Percentiles rank a stretch among this genome's conserved stretches.
Evolutionary conservation across 208 protist species (phyloP).

Genomic region (Blastocrithidia nonstop): DNA sequence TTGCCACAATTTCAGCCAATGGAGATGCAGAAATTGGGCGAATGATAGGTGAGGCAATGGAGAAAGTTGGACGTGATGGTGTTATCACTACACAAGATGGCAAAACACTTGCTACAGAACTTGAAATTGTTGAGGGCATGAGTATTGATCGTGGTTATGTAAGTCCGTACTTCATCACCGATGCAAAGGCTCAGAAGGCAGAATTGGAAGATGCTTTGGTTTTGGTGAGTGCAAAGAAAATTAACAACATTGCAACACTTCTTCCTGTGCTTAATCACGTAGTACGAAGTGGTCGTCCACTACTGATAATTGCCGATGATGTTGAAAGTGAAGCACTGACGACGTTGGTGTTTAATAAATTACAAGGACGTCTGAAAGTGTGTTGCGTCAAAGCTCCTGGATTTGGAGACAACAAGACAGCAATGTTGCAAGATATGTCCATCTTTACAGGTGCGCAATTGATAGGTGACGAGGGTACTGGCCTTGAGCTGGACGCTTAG

Average conservation of each 20-base stretch:
- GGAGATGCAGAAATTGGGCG: slow-evolving; percentile 95
- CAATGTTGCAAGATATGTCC: slow-evolving; percentile 97
- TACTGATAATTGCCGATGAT: slow-evolving; percentile 99
- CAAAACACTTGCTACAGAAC: slow-evolving; percentile 95
- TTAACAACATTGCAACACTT: slow-evolving; percentile 79
- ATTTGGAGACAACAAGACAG: slow-evolving; percentile 98
- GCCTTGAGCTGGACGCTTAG: slow-evolving; percentile 67
- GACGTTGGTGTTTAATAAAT: slow-evolving; percentile 79
- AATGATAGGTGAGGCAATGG: slow-evolving; percentile 97
- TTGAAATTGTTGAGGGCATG: slow-evolving; percentile 97
- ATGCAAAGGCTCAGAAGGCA: slow-evolving; percentile 92
- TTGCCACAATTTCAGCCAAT: slow-evolving; percentile 99
- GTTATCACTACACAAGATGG: slow-evolving; percentile 99
- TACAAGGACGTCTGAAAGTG: slow-evolving; percentile 79
- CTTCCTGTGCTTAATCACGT: slow-evolving; percentile 88
- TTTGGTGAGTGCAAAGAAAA: slow-evolving; percentile 94
- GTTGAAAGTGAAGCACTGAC: slow-evolving; percentile 95
- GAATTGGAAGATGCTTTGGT: slow-evolving; percentile 94
- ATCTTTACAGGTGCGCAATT: slow-evolving; percentile 92
- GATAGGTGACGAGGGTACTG: slow-evolving; percentile 86
- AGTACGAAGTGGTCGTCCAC: slow-evolving; percentile 58
- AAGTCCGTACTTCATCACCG: slow-evolving; percentile 98
- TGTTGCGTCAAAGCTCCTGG: slow-evolving; percentile 95
- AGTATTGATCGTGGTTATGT: slow-evolving; percentile 96
- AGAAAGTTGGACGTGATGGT: slow-evolving; percentile 97